These are phyloP conservation scores for Themeda triandra DNA, from an alignment of 176 grass and related monocot genomes.

Conservation along the genomic window DNA sequence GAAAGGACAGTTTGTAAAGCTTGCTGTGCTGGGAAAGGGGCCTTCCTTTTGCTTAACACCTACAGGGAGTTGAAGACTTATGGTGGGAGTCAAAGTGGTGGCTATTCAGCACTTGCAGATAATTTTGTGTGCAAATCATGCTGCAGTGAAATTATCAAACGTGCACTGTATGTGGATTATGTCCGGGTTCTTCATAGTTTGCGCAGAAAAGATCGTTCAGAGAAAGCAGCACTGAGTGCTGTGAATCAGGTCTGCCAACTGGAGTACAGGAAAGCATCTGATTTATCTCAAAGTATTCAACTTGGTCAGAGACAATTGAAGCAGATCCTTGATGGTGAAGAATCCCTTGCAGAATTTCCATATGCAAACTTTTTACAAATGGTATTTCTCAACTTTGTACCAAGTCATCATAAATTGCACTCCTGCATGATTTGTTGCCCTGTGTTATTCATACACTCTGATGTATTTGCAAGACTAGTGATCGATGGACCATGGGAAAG, in stretches of 20 bases:
- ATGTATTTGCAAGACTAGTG: not conserved
- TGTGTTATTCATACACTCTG: constrained; percentile 12
- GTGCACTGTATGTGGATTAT: constrained; percentile 87
- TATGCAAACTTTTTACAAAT: constrained; percentile 77
- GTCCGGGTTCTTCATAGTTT: constrained; percentile 76
- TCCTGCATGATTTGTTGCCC: constrained; percentile 15
- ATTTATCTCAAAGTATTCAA: constrained; percentile 45
- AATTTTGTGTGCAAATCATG: constrained; percentile 87
- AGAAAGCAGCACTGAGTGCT: constrained; percentile 55
- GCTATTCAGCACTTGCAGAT: constrained; percentile 65
- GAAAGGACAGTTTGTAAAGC: constrained; percentile 72
- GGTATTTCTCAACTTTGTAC: constrained; percentile 48
- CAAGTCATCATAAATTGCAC: constrained; percentile 17
- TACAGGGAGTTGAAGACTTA: constrained; percentile 84
- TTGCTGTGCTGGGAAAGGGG: constrained; percentile 96
- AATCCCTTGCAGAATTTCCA: constrained; percentile 96
- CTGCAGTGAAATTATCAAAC: constrained; percentile 67
- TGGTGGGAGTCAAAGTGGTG: constrained; percentile 60
- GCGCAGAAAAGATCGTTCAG: constrained; percentile 59
- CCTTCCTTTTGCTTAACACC: constrained; percentile 73
- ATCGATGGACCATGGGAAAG: not conserved
- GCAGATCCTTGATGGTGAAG: constrained; percentile 73
- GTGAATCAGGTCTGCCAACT: constrained; percentile 64
- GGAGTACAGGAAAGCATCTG: constrained; percentile 35
- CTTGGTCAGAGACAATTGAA: constrained; percentile 69